Evolutionary conservation across 257 asterid species (phyloP), one percentile per base, ranked within the genome.

Genomic region (Primulina tabacum): DNA sequence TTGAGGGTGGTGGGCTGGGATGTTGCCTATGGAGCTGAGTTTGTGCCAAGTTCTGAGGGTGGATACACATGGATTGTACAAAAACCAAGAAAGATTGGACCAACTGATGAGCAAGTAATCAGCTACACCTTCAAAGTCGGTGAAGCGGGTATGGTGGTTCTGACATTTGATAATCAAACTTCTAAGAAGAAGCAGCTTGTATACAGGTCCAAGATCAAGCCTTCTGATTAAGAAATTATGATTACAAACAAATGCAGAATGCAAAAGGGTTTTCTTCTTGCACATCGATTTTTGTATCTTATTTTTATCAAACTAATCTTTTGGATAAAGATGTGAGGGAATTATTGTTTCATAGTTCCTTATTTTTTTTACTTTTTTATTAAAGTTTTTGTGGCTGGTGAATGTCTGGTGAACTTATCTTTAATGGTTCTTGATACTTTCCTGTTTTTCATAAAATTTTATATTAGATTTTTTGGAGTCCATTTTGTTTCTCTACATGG

Each of bases 161-260:
- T 83, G 69, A 74, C 84, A 52, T 69, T 83, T 55, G 76, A 83
- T 65, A 83, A 83, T 68, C 88, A 81, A 72, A 81, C 76, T 18
- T 83, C 85, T 20, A 83, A 80, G 77, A 83, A 76, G 81, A 83
- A 83, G 84, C 81, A 81, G 76, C 84, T 83, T 50, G 73, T 81
- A 32, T 83, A 81, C 70, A 81, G 88, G 84, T 81, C 78, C 75
- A 83, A 83, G 88, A 74, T 75, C 76, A 80, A 82, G 77, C 20
- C 38, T 29, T 73, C 84, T 33, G 85, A 83, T 33, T 82, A 70
- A 81, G n/a, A 69, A 62, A 21, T 18, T 28, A 16, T 33, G 35
- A 56, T 30, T n/a, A 62, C 62, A 47, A 10, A 50, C 8, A 50
- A 16, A 50, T 16, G 57, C 57, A 43, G 55, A 43, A 12, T 14